Evolutionary conservation across 306 rosid genomes (phyloP).

Genomic region (Prunus armeniaca): DNA sequence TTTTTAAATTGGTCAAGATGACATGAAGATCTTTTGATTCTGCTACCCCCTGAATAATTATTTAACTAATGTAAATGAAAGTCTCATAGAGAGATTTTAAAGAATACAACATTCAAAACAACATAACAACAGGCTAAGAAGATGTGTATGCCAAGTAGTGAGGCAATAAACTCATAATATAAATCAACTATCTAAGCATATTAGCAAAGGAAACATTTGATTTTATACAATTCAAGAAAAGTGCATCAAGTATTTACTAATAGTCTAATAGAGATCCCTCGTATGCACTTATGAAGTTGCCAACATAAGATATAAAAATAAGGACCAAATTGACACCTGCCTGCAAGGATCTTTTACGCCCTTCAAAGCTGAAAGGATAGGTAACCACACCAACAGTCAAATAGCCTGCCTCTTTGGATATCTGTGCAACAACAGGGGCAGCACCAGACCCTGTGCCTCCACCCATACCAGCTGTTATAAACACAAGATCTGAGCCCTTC

Average conservation of each 20-base stretch:
- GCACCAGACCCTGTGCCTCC: conserved; percentile 99
- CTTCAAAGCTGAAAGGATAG: conserved; percentile 93
- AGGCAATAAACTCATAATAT: background rate
- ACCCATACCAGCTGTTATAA: conserved; percentile 99
- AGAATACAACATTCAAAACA: background rate
- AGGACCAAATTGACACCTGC: conserved; percentile 54
- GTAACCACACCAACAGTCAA: conserved; percentile 98
- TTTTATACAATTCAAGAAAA: background rate
- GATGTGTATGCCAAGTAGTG: background rate
- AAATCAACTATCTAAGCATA: background rate
- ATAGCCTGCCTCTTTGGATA: conserved; percentile 94
- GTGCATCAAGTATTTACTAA: background rate
- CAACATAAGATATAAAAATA: background rate
- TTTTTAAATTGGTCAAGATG: background rate
- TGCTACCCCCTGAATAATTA: background rate
- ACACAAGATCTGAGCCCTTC: conserved; percentile 94
- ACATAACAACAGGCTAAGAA: background rate
- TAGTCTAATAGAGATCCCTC: background rate
- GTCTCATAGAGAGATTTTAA: background rate
- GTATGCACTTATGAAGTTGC: background rate
- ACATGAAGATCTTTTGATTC: background rate
- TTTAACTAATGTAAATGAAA: background rate
- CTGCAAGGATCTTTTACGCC: conserved; percentile 97
- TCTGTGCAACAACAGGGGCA: conserved; percentile 94
- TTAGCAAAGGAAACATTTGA: background rate